A percentile compares a stretch with the other conserved stretches of the same genome.
Conservation (phyloP, 371 early-diverging fungal genomes). For the Fennellomyces sp. region DNA sequence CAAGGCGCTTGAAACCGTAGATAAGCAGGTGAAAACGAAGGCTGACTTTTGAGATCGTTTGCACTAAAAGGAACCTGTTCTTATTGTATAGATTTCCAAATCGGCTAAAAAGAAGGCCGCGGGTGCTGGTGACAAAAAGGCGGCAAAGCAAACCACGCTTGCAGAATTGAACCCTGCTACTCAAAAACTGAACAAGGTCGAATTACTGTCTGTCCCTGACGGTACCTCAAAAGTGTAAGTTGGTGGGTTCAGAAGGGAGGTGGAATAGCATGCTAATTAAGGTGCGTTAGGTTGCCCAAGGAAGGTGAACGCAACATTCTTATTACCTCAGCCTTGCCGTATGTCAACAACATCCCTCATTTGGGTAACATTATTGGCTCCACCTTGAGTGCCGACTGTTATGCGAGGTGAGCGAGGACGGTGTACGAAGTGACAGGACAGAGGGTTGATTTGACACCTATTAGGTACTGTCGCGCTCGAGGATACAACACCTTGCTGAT, state of each 20-base stretch:
- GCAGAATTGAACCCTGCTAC: conserved; percentile 32
- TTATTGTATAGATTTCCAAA: conserved; percentile 28
- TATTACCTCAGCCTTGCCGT: conserved; percentile 99
- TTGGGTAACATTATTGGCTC: conserved; percentile 99
- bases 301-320: conserved; percentile 84
- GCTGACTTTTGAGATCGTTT: too few species aligned
- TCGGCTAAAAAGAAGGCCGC: conserved; percentile 35
- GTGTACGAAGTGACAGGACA: not conserved
- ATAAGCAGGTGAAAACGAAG: conserved; percentile 47
- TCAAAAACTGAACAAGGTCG: conserved; percentile 37
- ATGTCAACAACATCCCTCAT: conserved; percentile 99
- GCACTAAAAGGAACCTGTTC: not conserved
- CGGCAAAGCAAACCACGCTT: conserved; percentile 19
- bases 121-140: conserved; percentile 22
- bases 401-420: conserved; percentile 74
- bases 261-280: too few species aligned
- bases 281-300: conserved; percentile 70
- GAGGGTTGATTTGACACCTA: not conserved
- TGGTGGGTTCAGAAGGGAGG: not conserved
- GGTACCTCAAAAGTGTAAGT: conserved; percentile 8
- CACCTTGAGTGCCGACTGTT: conserved; percentile 98
- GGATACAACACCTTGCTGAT: conserved; percentile 94
- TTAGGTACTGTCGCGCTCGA: conserved; percentile 87
- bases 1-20: conserved; percentile 33
- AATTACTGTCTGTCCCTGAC: conserved; percentile 10